phyloP scores from a whole-genome alignment of 331 rosid genomes.

The Cucumis variabilis region DNA sequence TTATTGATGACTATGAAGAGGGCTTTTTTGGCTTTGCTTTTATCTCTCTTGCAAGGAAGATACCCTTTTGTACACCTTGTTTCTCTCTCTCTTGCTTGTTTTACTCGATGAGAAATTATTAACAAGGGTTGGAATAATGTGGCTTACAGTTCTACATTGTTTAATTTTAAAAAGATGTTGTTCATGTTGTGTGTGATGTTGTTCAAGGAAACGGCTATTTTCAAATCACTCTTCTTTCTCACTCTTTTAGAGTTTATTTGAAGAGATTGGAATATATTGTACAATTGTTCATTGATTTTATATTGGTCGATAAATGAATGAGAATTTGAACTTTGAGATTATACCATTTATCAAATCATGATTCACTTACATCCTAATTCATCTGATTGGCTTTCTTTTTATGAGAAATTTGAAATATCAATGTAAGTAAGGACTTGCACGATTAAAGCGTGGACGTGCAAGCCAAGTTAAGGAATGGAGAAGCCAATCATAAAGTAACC shows the following conservation, averaged over 20 bases:
- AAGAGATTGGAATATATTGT: background rate
- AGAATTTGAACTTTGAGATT: background rate
- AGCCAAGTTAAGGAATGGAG: background rate
- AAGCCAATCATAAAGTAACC: background rate
- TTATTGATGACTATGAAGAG: background rate
- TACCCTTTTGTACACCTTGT: constrained; percentile 8
- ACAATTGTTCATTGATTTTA: too few species aligned
- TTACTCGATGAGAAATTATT: background rate
- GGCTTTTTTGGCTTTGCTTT: background rate
- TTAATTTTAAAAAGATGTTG: too few species aligned
- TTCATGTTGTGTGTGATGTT: too few species aligned
- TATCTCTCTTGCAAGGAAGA: constrained; percentile 17
- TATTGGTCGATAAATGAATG: background rate
- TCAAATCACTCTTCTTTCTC: too few species aligned
- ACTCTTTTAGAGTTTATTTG: background rate
- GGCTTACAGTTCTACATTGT: too few species aligned
- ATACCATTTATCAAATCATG: too few species aligned
- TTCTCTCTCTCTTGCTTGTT: background rate
- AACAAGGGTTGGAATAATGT: background rate
- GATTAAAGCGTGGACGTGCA: background rate
- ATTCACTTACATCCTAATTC: too few species aligned
- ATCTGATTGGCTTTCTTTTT: too few species aligned
- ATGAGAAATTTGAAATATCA: too few species aligned
- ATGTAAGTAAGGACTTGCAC: too few species aligned
- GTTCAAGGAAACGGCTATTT: too few species aligned